Conservation (phyloP, 768 basidiomycete genomes). For the Hygrophorus pudorinus region DNA sequence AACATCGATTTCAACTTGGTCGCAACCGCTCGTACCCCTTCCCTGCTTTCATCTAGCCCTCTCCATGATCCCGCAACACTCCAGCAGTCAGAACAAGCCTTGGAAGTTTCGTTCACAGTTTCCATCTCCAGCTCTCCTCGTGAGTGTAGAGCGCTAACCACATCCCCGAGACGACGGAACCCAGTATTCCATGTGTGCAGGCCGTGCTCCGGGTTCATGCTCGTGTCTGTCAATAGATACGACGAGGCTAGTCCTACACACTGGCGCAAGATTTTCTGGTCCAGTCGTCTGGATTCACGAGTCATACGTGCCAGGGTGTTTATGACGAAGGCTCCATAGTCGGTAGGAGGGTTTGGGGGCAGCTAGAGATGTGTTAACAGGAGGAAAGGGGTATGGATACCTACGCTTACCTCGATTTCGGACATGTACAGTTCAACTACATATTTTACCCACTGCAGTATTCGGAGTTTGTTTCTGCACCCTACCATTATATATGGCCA, state of each 20-base stretch:
- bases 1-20: slow-evolving; percentile 47
- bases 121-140: slow-evolving; percentile 65
- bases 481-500: no score
- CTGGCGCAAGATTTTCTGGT: slow-evolving; percentile 53
- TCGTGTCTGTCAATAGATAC: slow-evolving; percentile 68
- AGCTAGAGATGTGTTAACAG: slow-evolving; percentile 1
- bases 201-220: slow-evolving; percentile 49
- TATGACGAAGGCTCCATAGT: slow-evolving; percentile 53
- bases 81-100: slow-evolving; percentile 77
- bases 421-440: neutral
- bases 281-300: slow-evolving; percentile 30
- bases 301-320: slow-evolving; percentile 43
- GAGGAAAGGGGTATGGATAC: neutral
- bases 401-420: slow-evolving; percentile 4
- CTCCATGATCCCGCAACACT: slow-evolving; percentile 58
- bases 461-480: slow-evolving; percentile 1
- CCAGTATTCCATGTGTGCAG: slow-evolving; percentile 56
- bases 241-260: slow-evolving; percentile 66
- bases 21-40: slow-evolving; percentile 52
- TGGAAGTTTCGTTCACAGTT: slow-evolving; percentile 62
- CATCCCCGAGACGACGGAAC: slow-evolving; percentile 59
- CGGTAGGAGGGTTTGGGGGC: slow-evolving; percentile 34
- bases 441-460: neutral
- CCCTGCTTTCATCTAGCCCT: slow-evolving; percentile 53
- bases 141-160: slow-evolving; percentile 61